Base-by-base conservation (phyloP, 148 eudicot genomes). In the Spergularia marina region DNA sequence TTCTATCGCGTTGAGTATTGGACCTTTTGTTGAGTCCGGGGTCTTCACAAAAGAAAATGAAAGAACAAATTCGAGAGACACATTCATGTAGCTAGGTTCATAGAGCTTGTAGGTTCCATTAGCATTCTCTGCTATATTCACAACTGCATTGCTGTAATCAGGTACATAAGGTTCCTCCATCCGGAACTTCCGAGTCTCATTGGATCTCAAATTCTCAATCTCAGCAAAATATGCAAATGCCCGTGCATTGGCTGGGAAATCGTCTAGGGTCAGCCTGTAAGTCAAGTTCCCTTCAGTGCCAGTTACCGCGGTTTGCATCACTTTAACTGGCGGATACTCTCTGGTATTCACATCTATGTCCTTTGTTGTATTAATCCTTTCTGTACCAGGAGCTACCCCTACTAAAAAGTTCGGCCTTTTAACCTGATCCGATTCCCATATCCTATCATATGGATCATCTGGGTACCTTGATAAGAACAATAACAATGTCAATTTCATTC, bases 181-280 rank as follows among this genome's bases (percentile, higher is more conserved):
- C 80, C 75, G 88, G 80, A 95, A 95, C 71, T 92, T 95, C 51
- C 99, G 73, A 47, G 89, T 83, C 77, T 95, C 92, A 56, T 91
- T 88, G 7, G 41, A 59, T 54, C 77, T 78, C 75, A 95, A 77
- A 49, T 84, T 86, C 68, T 92, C 90, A 49, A 95, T 95, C 79
- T 95, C 99, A 44, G 97, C 99, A 84, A 95, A 95, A 69, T 86
- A 95, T 5, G 97, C 99, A 78, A 77, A 95, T 39, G 94, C 99
- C 73, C 99, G 89, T 56, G 99, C 99, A 78, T 85, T 87, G 55
- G 89, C 99, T 17, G 99, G 99, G 77, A 95, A 95, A 76, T 89
- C 99, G 69, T 95, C 99, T 17, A 95, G 86, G 74, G 91, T 87
- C 34, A 95, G 57, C 76, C 92, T 85, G 81, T 95, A 95, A 78